Evolutionary conservation across 1,139 yeast genomes (phyloP).

Genomic region (Candida smagusa): DNA sequence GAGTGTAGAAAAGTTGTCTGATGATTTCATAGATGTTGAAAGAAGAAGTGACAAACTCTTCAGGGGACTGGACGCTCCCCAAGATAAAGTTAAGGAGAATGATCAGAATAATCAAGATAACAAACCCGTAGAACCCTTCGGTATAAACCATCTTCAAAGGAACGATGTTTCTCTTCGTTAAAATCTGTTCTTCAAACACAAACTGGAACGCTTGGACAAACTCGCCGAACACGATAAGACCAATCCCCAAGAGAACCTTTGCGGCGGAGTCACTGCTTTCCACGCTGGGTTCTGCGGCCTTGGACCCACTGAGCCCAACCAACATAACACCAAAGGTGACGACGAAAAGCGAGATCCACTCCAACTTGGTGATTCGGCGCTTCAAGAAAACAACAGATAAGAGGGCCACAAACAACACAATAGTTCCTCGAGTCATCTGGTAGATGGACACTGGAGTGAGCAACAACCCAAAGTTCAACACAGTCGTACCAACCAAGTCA

Average conservation of each 20-base stretch:
- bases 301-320: conserved; percentile 69
- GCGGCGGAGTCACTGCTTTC: conserved; percentile 17
- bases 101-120: conserved; percentile 44
- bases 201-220: conserved; percentile 71
- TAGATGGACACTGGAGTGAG: conserved; percentile 80
- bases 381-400: conserved; percentile 64
- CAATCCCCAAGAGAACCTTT: conserved; percentile 51
- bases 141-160: conserved; percentile 70
- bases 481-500: conserved; percentile 71
- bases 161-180: conserved; percentile 49
- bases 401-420: conserved; percentile 73
- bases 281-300: conserved; percentile 15
- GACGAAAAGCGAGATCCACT: conserved; percentile 62
- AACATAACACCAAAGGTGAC: conserved; percentile 68
- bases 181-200: conserved; percentile 72
- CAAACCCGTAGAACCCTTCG: conserved; percentile 69
- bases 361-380: conserved; percentile 53
- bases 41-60: conserved; percentile 40
- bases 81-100: conserved; percentile 40
- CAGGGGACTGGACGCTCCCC: conserved; percentile 30
- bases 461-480: conserved; percentile 71
- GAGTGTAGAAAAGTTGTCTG: conserved; percentile 43
- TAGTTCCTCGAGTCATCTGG: conserved; percentile 81
- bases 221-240: conserved; percentile 59
- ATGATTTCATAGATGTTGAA: conserved; percentile 59